A percentile compares a stretch with the other conserved stretches of the same genome.
Evolutionary conservation across 192 early-diverging fungal genomes (phyloP).

Genomic region (Geosiphon pyriformis): DNA sequence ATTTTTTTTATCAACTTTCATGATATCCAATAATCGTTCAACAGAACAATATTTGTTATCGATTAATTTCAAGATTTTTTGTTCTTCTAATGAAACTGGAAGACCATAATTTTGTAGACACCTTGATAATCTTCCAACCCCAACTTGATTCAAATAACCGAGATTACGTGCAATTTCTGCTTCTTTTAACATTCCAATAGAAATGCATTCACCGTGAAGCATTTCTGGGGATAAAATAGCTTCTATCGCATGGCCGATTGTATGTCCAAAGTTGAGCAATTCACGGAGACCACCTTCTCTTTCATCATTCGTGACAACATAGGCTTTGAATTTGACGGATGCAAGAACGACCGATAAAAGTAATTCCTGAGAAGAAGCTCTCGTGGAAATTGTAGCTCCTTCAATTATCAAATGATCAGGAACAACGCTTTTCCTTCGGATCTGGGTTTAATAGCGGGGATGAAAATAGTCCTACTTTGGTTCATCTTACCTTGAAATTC

Average conservation of each 20-base stretch:
- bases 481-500: conserved; percentile 51
- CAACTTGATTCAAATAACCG: conserved; percentile 79
- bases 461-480: too few relatives aligned
- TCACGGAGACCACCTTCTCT: conserved; percentile 91
- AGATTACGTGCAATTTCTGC: conserved; percentile 87
- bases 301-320: conserved; percentile 94
- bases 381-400: conserved; percentile 53
- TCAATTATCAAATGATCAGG: conserved; percentile 15
- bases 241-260: conserved; percentile 96
- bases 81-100: conserved; percentile 80
- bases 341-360: conserved; percentile 84
- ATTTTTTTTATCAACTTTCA: conserved; percentile 97
- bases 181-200: conserved; percentile 93
- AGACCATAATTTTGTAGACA: conserved; percentile 83
- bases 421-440: too few relatives aligned
- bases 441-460: too few relatives aligned
- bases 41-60: conserved; percentile 65
- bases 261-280: conserved; percentile 95
- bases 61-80: conserved; percentile 55
- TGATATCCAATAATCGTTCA: conserved; percentile 82
- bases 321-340: conserved; percentile 86
- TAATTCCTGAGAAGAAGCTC: conserved; percentile 56
- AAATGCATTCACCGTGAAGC: conserved; percentile 95
- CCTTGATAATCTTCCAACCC: conserved; percentile 77
- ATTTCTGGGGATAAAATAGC: conserved; percentile 81